Evolutionary conservation across 441 rosid species (phyloP).

Genomic region (Biscutella auriculata): DNA sequence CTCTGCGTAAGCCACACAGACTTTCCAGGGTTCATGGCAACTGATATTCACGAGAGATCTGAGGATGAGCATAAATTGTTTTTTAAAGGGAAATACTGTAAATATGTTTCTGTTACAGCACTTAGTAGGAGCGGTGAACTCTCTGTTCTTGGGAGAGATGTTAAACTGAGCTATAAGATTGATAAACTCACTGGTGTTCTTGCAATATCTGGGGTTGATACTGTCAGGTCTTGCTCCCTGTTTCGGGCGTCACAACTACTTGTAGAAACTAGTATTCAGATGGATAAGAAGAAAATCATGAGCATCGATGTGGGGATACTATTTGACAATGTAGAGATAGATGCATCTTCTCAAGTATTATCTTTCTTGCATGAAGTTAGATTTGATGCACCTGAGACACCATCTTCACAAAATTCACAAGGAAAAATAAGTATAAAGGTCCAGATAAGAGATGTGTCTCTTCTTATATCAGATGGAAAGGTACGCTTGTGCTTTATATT

Average conservation of each 20-base stretch:
- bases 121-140: slow-evolving; percentile 41
- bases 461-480: slow-evolving; percentile 86
- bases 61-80: slow-evolving; percentile 19
- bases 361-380: slow-evolving; percentile 55
- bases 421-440: slow-evolving; percentile 35
- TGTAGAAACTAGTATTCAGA: slow-evolving; percentile 36
- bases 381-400: slow-evolving; percentile 41
- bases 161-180: slow-evolving; percentile 40
- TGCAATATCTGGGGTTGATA: slow-evolving; percentile 28
- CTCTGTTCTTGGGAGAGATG: slow-evolving; percentile 29
- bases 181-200: slow-evolving; percentile 40
- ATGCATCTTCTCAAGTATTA: slow-evolving; percentile 63
- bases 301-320: slow-evolving; percentile 30
- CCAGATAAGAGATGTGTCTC: slow-evolving; percentile 50
- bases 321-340: slow-evolving; percentile 49
- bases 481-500: slow-evolving; percentile 28
- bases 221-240: slow-evolving; percentile 47
- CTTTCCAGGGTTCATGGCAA: slow-evolving; percentile 21
- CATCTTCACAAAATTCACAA: slow-evolving; percentile 39
- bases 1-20: slow-evolving; percentile 24
- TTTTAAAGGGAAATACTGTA: slow-evolving; percentile 32
- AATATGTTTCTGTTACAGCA: slow-evolving; percentile 37
- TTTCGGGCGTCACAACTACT: slow-evolving; percentile 46
- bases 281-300: slow-evolving; percentile 25
- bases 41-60: slow-evolving; percentile 25